Evolutionary conservation across 1,284 basidiomycete species (phyloP), one percentile per base, ranked within the genome.

Genomic region (Schizophyllum amplum): DNA sequence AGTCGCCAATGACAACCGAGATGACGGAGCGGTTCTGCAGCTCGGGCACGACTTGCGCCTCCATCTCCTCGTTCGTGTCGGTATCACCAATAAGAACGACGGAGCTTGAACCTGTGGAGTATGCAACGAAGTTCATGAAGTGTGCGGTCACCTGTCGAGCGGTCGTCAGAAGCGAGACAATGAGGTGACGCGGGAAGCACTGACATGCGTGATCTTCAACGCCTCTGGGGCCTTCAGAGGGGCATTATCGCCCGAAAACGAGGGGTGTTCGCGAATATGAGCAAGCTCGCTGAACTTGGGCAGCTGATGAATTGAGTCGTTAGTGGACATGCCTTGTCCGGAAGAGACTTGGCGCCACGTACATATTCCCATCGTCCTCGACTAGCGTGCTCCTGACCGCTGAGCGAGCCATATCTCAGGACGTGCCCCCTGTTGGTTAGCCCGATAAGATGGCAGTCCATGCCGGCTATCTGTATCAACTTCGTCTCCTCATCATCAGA

Each of bases 1-100:
- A 95, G 70, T 97, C 93, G 4, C 94, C 94, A 51, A 93, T 77
- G 7, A 87, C 84, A 56, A 94, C 85, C 56, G 90, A 90, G 61
- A 95, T 93, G 56, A 95, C 80, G 47, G 77, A 75, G 60, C 75
- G 79, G 63, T 87, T 79, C 64, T 94, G 90, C 21, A 96, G 72
- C 22, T 77, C 79, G 1, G 87, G 84, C 2, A 90, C 77, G 59
- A 90, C 72, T 27, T 77, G 75, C 1, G 92, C 87, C 49, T 65
- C 65, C 49, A 74, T 72, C 20, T 70, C 69, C 24, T 68, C 60
- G 27, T 69, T 68, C 5, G 77, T 80, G 47, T 72, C 68, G 17
- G 72, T 73, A 49, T 77, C 72, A 46, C 84, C 84, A 70, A 84
- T 80, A 59, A 89, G 79, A 27, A 90, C 86, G 54, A 86, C 71